A percentile compares a stretch with the other conserved stretches of the same genome.
Conservation (phyloP, 495 filamentous ascomycete species). For the Hypoxylon lienhwacheense region DNA sequence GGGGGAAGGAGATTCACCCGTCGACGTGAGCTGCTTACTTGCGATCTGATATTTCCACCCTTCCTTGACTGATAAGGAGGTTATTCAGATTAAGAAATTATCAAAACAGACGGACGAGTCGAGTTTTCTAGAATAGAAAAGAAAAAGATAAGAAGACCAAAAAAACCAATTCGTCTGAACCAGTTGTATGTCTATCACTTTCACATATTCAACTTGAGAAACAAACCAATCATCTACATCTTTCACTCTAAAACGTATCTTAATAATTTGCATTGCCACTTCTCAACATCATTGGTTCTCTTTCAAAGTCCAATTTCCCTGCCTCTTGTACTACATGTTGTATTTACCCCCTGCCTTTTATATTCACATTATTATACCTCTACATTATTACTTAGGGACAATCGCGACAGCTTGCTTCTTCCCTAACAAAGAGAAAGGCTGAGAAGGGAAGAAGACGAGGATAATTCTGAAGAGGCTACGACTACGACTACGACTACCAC, state of each 20-base stretch:
- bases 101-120: no score
- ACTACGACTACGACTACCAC: conserved; percentile 21
- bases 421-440: conserved; percentile 4
- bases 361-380: conserved; percentile 9
- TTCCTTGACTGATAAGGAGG: no score
- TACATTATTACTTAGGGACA: conserved; percentile 17
- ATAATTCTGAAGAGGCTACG: conserved; percentile 24
- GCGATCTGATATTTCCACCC: no score
- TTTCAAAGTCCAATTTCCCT: conserved; percentile 22
- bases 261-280: conserved; percentile 22
- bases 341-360: conserved; percentile 30
- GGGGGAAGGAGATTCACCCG: conserved; percentile 19
- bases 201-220: conserved; percentile 25
- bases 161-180: conserved; percentile 9
- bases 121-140: conserved; percentile 1
- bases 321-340: conserved; percentile 29
- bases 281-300: conserved; percentile 32
- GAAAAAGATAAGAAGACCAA: conserved; percentile 2
- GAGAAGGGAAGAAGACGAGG: conserved; percentile 22
- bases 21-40: no score
- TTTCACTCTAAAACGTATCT: conserved; percentile 31
- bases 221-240: conserved; percentile 26
- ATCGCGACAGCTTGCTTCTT: conserved; percentile 13
- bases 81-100: no score
- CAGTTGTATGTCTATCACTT: conserved; percentile 17